Evolutionary conservation across 257 asterid species (phyloP).

Genomic region (Mitragyna speciosa): DNA sequence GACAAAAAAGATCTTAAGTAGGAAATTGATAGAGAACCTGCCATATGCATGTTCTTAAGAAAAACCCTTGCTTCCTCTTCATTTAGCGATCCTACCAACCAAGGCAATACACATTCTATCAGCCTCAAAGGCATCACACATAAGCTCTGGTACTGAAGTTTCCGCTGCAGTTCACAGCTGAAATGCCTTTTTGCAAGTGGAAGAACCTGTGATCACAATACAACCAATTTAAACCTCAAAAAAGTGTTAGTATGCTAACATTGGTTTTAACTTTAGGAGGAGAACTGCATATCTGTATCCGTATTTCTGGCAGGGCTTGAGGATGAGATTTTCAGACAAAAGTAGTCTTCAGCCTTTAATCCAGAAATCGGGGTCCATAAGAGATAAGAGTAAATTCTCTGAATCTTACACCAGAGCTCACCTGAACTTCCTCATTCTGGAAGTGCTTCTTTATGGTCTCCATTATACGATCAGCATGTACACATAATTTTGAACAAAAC

Average conservation of each 20-base stretch:
- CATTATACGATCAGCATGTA: slow-evolving; percentile 93
- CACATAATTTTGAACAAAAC: slow-evolving; percentile 76
- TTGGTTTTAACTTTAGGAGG: neutral
- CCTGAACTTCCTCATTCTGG: slow-evolving; percentile 88
- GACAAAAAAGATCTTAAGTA: slow-evolving; percentile 3
- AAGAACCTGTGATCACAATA: slow-evolving; percentile 60
- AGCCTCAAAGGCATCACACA: slow-evolving; percentile 97
- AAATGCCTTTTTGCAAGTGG: slow-evolving; percentile 86
- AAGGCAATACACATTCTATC: slow-evolving; percentile 89
- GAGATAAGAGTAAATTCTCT: slow-evolving; percentile 3
- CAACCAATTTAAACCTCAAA: slow-evolving; percentile 18
- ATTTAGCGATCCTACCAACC: slow-evolving; percentile 83
- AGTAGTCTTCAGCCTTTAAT: neutral
- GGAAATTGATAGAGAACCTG: slow-evolving; percentile 51
- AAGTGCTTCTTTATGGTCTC: slow-evolving; percentile 79
- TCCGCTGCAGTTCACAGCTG: slow-evolving; percentile 75
- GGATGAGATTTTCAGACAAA: neutral
- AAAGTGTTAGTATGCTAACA: slow-evolving; percentile 13
- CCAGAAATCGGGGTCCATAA: neutral
- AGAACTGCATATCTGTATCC: neutral
- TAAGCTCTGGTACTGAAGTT: slow-evolving; percentile 80
- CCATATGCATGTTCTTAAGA: slow-evolving; percentile 82
- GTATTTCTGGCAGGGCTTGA: neutral
- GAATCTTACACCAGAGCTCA: slow-evolving; percentile 24
- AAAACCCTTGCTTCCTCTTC: slow-evolving; percentile 84